Evolutionary conservation across 2,329 filamentous ascomycete species (phyloP).

Genomic region (Trichoderma endophyticum): DNA sequence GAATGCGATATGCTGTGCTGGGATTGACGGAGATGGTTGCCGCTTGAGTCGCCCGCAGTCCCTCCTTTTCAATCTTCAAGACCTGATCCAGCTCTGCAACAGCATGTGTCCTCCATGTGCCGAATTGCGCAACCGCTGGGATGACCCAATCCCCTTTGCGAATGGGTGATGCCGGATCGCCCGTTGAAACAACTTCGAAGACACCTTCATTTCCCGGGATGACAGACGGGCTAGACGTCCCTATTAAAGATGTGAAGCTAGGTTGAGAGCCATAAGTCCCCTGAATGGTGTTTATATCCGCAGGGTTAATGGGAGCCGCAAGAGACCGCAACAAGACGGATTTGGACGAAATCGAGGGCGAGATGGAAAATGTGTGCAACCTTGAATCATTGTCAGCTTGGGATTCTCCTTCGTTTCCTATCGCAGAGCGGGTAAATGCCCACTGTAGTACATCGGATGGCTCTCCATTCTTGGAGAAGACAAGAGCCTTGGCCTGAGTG

Average conservation of each 20-base stretch:
- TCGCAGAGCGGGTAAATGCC: slow-evolving; percentile 20
- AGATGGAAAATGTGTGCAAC: slow-evolving; percentile 73
- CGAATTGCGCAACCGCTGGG: slow-evolving; percentile 76
- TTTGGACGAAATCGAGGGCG: slow-evolving; percentile 63
- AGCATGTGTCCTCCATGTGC: slow-evolving; percentile 93
- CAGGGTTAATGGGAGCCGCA: slow-evolving; percentile 89
- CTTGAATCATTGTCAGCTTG: slow-evolving; percentile 33
- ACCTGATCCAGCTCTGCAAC: slow-evolving; percentile 58
- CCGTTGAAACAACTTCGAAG: slow-evolving; percentile 77
- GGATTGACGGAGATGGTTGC: slow-evolving; percentile 92
- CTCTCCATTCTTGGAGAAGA: slow-evolving; percentile 72
- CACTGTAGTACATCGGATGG: slow-evolving; percentile 67
- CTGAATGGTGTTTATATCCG: slow-evolving; percentile 97
- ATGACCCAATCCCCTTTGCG: slow-evolving; percentile 89
- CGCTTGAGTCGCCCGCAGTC: slow-evolving; percentile 71
- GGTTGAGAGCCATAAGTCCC: slow-evolving; percentile 91
- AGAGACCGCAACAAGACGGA: slow-evolving; percentile 80
- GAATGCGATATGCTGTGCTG: slow-evolving; percentile 89
- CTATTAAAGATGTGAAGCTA: slow-evolving; percentile 69
- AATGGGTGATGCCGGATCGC: slow-evolving; percentile 54
- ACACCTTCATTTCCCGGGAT: slow-evolving; percentile 89
- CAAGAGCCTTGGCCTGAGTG: slow-evolving; percentile 78
- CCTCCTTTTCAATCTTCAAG: slow-evolving; percentile 67
- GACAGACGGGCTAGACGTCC: slow-evolving; percentile 71
- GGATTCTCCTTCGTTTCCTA: too few species aligned